phyloP scores from a whole-genome alignment of 2,329 filamentous ascomycete species.

The Thermothelomyces thermophilus region DNA sequence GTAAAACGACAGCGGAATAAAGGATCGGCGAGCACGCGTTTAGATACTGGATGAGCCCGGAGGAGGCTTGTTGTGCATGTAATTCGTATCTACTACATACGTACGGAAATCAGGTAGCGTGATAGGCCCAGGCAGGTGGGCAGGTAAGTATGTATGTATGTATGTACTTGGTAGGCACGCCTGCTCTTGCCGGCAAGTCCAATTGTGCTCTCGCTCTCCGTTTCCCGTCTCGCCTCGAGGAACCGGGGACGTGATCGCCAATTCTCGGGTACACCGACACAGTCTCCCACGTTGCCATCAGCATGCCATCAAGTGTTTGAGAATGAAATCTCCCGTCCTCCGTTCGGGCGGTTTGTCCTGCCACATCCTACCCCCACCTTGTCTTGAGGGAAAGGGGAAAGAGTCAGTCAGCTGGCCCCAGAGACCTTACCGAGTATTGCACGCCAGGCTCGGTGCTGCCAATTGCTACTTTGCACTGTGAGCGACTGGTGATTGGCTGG shows the following conservation, averaged over 20 bases:
- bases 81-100: no score
- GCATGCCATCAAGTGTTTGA: neutral
- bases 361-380: slow-evolving; percentile 9
- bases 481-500: slow-evolving; percentile 19
- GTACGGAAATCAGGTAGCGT: no score
- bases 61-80: no score
- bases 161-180: no score
- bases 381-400: neutral
- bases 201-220: neutral
- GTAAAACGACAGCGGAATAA: no score
- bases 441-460: slow-evolving; percentile 9
- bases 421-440: no score
- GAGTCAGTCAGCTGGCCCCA: slow-evolving; percentile 18
- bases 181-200: no score
- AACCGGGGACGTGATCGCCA: neutral
- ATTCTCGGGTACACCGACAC: neutral
- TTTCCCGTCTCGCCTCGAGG: neutral
- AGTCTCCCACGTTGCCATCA: neutral
- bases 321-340: neutral
- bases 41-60: no score
- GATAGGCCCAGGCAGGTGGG: no score
- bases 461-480: slow-evolving; percentile 15
- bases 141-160: no score
- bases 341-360: neutral
- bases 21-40: no score